A percentile compares a stretch with the other conserved stretches of the same genome.
Evolutionary conservation across 805 yeast species (phyloP).

Genomic region (Candida coleopterorum): DNA sequence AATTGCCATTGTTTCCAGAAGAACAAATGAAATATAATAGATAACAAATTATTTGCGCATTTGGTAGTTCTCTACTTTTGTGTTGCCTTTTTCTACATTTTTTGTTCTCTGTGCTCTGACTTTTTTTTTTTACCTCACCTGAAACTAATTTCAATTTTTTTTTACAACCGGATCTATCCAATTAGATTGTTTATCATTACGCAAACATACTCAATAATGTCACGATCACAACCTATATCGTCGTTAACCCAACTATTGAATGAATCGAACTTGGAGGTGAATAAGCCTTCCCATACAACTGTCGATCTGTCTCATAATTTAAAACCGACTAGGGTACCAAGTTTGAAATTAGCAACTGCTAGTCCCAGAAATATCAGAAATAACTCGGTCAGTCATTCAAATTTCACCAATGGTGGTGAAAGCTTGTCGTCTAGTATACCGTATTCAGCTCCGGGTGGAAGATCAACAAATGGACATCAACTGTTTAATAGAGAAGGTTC

Average conservation of each 20-base stretch:
- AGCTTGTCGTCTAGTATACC: constrained; percentile 60
- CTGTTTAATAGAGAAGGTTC: constrained; percentile 7
- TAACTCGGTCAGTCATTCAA: constrained; percentile 36
- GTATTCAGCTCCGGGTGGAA: constrained; percentile 68
- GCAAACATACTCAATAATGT: no score
- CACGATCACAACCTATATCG: constrained; percentile 9
- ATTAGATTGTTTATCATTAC: neutral
- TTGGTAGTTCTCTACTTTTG: neutral
- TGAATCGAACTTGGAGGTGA: neutral
- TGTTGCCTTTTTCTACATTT: neutral
- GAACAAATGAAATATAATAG: constrained; percentile 5
- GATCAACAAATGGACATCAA: constrained; percentile 18
- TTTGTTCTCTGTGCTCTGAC: neutral
- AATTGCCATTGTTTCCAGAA: constrained; percentile 27
- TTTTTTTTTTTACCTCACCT: neutral
- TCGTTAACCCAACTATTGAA: constrained; percentile 9
- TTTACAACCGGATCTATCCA: neutral
- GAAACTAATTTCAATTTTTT: no score
- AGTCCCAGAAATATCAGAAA: constrained; percentile 41
- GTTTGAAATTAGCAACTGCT: constrained; percentile 12
- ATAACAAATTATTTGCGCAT: neutral
- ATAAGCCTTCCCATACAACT: neutral
- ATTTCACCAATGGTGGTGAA: constrained; percentile 35
- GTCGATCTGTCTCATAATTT: no score
- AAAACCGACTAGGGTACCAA: neutral